phyloP scores from a whole-genome alignment of 257 asterid genomes.

The Catharanthus roseus region DNA sequence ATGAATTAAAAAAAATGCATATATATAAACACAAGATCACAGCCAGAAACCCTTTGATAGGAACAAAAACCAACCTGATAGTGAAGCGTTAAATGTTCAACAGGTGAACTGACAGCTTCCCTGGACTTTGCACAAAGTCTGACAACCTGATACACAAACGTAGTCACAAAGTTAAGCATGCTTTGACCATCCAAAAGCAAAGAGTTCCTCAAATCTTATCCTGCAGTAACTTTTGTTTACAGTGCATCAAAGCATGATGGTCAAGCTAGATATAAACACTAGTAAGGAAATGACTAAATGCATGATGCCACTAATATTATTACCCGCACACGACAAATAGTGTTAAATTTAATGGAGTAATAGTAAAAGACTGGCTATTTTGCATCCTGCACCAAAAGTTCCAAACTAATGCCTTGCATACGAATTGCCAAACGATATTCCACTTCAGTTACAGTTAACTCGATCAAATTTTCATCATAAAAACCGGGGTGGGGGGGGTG shows the following conservation, averaged over 20 bases:
- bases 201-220: neutral
- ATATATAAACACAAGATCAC: neutral
- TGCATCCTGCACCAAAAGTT: too few relatives aligned
- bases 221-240: neutral
- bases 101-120: conserved; percentile 98
- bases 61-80: conserved; percentile 58
- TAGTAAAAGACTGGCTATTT: too few relatives aligned
- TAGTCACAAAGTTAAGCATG: conserved; percentile 3
- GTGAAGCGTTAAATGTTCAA: conserved; percentile 94
- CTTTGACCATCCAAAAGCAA: neutral
- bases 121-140: conserved; percentile 97
- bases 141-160: conserved; percentile 57
- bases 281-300: neutral
- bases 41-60: neutral
- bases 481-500: neutral
- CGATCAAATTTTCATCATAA: neutral
- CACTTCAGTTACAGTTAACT: neutral
- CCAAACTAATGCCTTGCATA: too few relatives aligned
- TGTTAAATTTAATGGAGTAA: neutral
- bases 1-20: conserved; percentile 9
- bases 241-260: too few relatives aligned
- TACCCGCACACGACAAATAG: neutral
- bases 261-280: neutral
- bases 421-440: neutral
- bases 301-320: neutral